Conservation (phyloP, 2,329 filamentous ascomycete species). For the Zasmidium citrigriseum region DNA sequence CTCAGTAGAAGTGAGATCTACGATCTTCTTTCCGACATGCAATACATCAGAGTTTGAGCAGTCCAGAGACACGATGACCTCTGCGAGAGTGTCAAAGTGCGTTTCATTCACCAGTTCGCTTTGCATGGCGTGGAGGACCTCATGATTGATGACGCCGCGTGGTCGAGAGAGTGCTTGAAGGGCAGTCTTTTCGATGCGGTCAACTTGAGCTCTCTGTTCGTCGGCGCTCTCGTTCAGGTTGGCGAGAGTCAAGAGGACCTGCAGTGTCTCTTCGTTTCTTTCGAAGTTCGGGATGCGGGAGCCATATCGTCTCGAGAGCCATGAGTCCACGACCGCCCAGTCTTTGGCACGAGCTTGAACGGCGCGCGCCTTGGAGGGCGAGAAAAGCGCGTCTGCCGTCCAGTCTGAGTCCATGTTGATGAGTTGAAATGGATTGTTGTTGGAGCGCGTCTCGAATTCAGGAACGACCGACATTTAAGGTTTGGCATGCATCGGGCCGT, state of each 20-base stretch:
- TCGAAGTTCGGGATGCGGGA: slow-evolving; percentile 73
- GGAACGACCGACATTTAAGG: too few species aligned
- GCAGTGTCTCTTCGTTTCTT: slow-evolving; percentile 80
- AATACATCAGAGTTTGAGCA: slow-evolving; percentile 28
- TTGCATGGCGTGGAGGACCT: slow-evolving; percentile 21
- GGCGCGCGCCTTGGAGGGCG: slow-evolving; percentile 67
- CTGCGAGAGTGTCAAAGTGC: slow-evolving; percentile 38
- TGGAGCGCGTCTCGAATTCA: too few species aligned
- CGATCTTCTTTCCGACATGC: slow-evolving; percentile 23
- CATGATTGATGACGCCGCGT: slow-evolving; percentile 15
- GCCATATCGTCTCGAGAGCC: slow-evolving; percentile 72
- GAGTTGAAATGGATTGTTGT: too few species aligned
- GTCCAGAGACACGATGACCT: slow-evolving; percentile 39
- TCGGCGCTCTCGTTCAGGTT: slow-evolving; percentile 76
- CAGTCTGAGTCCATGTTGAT: slow-evolving; percentile 34
- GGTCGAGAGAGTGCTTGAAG: slow-evolving; percentile 52
- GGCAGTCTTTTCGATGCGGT: slow-evolving; percentile 60
- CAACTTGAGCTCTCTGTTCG: slow-evolving; percentile 63
- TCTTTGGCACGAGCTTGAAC: slow-evolving; percentile 83
- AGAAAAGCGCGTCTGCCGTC: slow-evolving; percentile 53
- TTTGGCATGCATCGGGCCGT: too few species aligned
- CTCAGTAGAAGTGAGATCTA: slow-evolving; percentile 17
- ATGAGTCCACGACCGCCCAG: slow-evolving; percentile 84
- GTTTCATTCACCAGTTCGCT: slow-evolving; percentile 30
- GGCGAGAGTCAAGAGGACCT: slow-evolving; percentile 71